A percentile compares a stretch with the other conserved stretches of the same genome.
phyloP scores from a whole-genome alignment of 2,329 filamentous ascomycete genomes.

The Microcyclospora pomicola region DNA sequence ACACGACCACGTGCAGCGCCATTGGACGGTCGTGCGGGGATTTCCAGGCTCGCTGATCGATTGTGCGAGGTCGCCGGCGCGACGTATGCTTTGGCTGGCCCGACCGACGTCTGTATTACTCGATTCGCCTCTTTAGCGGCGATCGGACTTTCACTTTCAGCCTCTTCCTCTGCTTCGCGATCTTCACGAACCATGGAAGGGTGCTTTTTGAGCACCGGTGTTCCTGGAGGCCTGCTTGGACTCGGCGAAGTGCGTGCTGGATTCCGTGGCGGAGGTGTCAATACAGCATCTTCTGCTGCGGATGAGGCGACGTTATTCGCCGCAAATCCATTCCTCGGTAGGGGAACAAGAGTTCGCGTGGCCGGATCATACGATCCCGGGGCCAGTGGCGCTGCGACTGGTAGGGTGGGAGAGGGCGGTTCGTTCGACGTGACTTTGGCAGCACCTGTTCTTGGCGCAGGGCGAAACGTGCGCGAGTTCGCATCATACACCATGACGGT shows the following conservation, averaged over 20 bases:
- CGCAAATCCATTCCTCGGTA: neutral
- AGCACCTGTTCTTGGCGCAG: conserved; percentile 9
- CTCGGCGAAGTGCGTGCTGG: conserved; percentile 19
- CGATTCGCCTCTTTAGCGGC: conserved; percentile 1
- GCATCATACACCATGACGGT: conserved; percentile 21
- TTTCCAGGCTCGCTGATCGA: conserved; percentile 21
- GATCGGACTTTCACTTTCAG: conserved; percentile 3
- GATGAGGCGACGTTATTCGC: neutral
- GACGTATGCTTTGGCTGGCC: conserved; percentile 13
- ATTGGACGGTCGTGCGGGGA: conserved; percentile 13
- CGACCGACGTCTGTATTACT: conserved; percentile 10
- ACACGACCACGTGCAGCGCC: conserved; percentile 12
- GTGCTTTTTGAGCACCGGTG: conserved; percentile 16
- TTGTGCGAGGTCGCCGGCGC: conserved; percentile 8
- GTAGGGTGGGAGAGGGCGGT: conserved; percentile 6
- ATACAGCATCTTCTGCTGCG: no score
- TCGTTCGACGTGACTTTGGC: conserved; percentile 5
- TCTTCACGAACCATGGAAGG: conserved; percentile 22
- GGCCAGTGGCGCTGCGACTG: conserved; percentile 4
- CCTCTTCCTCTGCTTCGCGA: conserved; percentile 17
- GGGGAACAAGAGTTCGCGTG: conserved; percentile 18
- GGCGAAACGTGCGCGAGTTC: conserved; percentile 14
- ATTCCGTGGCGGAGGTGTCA: conserved; percentile 18
- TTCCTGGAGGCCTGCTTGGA: conserved; percentile 10
- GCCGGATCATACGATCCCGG: conserved; percentile 19